Conservation (phyloP, 2,329 filamentous ascomycete species). For the Ambrosiella xylebori region DNA sequence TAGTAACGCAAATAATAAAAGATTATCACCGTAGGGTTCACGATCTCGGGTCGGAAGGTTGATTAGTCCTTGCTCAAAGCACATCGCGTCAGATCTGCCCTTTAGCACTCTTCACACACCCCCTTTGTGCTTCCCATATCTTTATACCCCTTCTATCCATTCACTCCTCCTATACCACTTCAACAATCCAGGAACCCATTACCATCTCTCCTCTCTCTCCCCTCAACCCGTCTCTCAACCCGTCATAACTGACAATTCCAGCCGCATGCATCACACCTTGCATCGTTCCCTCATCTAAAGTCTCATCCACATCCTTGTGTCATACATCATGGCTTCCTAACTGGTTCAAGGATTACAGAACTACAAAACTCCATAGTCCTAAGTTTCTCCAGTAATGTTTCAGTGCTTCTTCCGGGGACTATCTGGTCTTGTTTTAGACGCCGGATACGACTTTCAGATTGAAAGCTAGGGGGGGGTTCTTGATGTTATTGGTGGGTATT, state of each 20-base stretch:
- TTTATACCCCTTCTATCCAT: neutral
- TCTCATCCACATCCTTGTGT: too few species aligned
- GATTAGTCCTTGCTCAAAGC: too few species aligned
- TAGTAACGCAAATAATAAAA: too few species aligned
- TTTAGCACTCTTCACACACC: neutral
- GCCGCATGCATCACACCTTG: neutral
- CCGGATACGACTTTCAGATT: neutral
- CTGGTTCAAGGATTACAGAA: too few species aligned
- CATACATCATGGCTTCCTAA: too few species aligned
- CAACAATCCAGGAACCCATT: neutral
- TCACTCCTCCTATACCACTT: neutral
- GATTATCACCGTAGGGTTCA: too few species aligned
- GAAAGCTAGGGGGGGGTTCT: neutral
- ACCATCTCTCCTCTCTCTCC: neutral
- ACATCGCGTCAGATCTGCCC: too few species aligned
- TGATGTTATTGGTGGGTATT: neutral
- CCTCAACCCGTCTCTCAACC: neutral
- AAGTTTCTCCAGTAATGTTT: too few species aligned
- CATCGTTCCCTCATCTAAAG: too few species aligned
- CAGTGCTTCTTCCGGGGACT: too few species aligned
- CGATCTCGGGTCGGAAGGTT: too few species aligned
- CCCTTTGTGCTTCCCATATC: neutral
- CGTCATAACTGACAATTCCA: neutral
- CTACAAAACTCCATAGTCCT: too few species aligned
- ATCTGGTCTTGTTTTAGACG: neutral